Percentiles rank a stretch among this genome's conserved stretches.
phyloP scores from a whole-genome alignment of 139 green algal genomes.

The Micractinium sp. region DNA sequence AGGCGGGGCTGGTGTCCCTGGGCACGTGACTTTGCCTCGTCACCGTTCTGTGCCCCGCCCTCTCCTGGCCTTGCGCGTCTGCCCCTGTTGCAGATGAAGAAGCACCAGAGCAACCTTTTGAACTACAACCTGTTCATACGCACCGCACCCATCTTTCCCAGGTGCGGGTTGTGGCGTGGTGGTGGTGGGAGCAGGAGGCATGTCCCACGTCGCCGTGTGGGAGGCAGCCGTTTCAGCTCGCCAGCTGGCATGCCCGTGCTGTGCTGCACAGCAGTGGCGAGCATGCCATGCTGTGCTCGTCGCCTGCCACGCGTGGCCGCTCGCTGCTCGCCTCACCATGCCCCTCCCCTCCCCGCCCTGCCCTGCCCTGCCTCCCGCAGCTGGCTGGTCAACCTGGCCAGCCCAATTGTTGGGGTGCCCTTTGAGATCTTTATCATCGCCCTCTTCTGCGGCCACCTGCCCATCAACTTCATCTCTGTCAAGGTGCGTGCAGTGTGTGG shows the following conservation, averaged over 20 bases:
- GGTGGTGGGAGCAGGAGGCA: neutral
- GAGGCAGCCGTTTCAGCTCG: neutral
- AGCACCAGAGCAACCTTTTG: slow-evolving; percentile 62
- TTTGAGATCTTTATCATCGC: slow-evolving; percentile 49
- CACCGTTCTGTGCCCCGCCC: neutral
- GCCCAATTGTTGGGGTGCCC: slow-evolving; percentile 73
- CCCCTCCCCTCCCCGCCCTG: neutral
- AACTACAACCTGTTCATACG: slow-evolving; percentile 81
- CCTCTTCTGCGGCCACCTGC: slow-evolving; percentile 42
- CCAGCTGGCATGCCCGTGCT: neutral
- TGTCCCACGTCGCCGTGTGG: neutral
- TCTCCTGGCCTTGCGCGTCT: neutral
- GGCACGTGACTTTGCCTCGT: too few relatives aligned
- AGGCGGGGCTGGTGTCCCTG: too few relatives aligned
- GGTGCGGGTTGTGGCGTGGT: neutral
- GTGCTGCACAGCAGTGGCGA: neutral
- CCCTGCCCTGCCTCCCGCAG: slow-evolving; percentile 44
- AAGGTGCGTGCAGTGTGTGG: slow-evolving; percentile 8
- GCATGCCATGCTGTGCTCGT: neutral
- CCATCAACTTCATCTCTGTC: slow-evolving; percentile 53
- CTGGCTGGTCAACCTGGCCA: slow-evolving; percentile 77
- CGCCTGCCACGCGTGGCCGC: neutral
- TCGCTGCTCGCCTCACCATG: neutral
- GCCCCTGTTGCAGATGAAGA: slow-evolving; percentile 45
- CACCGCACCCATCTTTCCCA: slow-evolving; percentile 25